These are phyloP conservation scores for Nitzschia sp. DNA, from an alignment of 108 stramenopile genomes.

Conservation along the genomic window DNA sequence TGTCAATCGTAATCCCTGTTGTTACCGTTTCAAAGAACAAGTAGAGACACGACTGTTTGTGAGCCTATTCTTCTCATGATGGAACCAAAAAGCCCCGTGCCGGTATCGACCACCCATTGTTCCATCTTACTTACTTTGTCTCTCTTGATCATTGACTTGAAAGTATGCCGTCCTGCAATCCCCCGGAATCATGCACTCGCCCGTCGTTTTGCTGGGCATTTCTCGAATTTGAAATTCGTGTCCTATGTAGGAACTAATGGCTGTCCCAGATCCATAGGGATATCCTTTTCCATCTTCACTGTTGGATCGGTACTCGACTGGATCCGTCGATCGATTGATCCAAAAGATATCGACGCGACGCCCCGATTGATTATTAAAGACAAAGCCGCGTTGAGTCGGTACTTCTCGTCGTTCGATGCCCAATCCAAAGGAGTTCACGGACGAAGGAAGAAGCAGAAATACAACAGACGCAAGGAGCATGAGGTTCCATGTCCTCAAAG, in stretches of 20 bases:
- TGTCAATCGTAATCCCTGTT: slow-evolving; percentile 25
- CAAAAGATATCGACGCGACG: slow-evolving; percentile 64
- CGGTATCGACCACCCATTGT: background rate
- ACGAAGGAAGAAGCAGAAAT: background rate
- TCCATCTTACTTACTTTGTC: slow-evolving; percentile 60
- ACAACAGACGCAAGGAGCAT: background rate
- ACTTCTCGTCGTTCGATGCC: slow-evolving; percentile 12
- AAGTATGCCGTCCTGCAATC: slow-evolving; percentile 60
- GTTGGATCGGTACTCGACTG: slow-evolving; percentile 42
- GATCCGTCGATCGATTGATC: slow-evolving; percentile 48
- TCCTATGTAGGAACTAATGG: slow-evolving; percentile 56
- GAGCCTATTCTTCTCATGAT: background rate
- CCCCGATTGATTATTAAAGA: slow-evolving; percentile 56
- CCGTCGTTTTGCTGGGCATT: slow-evolving; percentile 63
- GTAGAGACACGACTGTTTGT: too few species aligned
- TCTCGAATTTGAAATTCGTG: slow-evolving; percentile 77
- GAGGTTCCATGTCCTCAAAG: too few species aligned
- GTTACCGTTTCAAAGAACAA: background rate
- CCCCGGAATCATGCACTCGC: slow-evolving; percentile 50
- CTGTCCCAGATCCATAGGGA: slow-evolving; percentile 51
- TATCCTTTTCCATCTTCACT: slow-evolving; percentile 49
- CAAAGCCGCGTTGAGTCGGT: slow-evolving; percentile 29
- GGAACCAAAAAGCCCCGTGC: background rate
- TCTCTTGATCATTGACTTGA: slow-evolving; percentile 59
- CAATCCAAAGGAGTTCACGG: slow-evolving; percentile 4